Percentiles rank a stretch among this genome's conserved stretches.
Evolutionary conservation across 164 flowering plant species (phyloP).

Genomic region (Santalum album): DNA sequence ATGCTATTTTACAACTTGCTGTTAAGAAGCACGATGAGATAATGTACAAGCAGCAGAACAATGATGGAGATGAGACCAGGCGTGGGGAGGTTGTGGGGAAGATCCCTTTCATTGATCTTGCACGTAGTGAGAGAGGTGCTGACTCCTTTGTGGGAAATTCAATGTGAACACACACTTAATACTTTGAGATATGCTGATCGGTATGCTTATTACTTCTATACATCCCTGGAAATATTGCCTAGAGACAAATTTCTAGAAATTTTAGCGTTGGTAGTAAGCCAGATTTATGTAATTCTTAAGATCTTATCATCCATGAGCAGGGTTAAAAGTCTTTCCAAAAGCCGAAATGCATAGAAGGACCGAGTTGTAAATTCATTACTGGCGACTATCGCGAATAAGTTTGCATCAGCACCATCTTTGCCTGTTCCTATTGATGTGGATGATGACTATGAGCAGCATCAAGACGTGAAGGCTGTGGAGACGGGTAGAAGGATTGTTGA

Average conservation of each 20-base stretch:
- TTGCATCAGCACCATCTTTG: slow-evolving; percentile 36
- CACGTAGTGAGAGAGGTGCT: slow-evolving; percentile 99
- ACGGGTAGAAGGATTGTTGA: slow-evolving; percentile 40
- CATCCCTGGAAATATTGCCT: too few relatives aligned
- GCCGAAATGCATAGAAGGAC: slow-evolving; percentile 75
- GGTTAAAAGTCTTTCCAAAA: slow-evolving; percentile 90
- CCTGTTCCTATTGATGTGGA: slow-evolving; percentile 35
- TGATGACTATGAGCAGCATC: slow-evolving; percentile 38
- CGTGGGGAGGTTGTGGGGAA: slow-evolving; percentile 80
- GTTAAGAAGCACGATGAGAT: slow-evolving; percentile 79
- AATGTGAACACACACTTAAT: slow-evolving; percentile 93
- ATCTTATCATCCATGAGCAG: too few relatives aligned
- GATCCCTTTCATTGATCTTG: slow-evolving; percentile 96
- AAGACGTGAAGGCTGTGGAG: slow-evolving; percentile 48
- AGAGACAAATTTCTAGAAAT: too few relatives aligned
- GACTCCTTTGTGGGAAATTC: slow-evolving; percentile 99
- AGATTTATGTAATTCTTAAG: too few relatives aligned
- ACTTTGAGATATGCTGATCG: slow-evolving; percentile 98
- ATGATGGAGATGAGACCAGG: slow-evolving; percentile 60
- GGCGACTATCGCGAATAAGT: slow-evolving; percentile 38
- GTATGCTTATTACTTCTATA: slow-evolving; percentile 25
- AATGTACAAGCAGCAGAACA: slow-evolving; percentile 54
- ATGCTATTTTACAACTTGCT: slow-evolving; percentile 89
- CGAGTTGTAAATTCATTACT: slow-evolving; percentile 29
- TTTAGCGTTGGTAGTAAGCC: too few relatives aligned